phyloP scores from a whole-genome alignment of 176 grass and related monocot genomes.

The Phoenix dactylifera region DNA sequence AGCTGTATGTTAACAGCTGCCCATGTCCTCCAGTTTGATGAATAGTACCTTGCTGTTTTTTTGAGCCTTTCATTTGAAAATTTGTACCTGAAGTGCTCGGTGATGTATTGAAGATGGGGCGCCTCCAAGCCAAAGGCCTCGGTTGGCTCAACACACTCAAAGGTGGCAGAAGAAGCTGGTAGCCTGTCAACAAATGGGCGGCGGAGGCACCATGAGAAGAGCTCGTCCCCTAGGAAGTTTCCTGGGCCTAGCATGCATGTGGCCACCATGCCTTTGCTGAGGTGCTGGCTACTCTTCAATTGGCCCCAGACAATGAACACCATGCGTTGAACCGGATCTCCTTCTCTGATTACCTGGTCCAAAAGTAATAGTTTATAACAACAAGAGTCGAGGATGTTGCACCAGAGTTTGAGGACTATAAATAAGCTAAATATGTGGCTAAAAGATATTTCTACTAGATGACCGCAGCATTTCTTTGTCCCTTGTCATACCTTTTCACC shows the following conservation, averaged over 20 bases:
- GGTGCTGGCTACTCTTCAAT: conserved; percentile 64
- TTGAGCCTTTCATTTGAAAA: conserved; percentile 92
- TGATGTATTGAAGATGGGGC: conserved; percentile 79
- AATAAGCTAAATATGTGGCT: too few species aligned
- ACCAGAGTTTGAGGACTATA: too few species aligned
- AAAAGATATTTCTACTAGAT: too few species aligned
- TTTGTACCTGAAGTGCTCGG: conserved; percentile 92
- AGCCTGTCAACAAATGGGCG: conserved; percentile 63
- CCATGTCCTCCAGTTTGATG: conserved; percentile 94
- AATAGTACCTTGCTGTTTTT: conserved; percentile 78
- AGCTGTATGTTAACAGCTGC: conserved; percentile 93
- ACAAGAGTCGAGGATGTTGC: too few species aligned
- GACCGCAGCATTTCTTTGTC: background rate
- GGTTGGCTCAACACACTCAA: conserved; percentile 65
- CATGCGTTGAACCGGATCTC: conserved; percentile 90
- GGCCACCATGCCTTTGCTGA: conserved; percentile 70
- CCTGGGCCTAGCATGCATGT: conserved; percentile 55
- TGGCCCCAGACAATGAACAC: conserved; percentile 77
- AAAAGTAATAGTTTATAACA: background rate
- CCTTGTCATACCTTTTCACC: conserved; percentile 54
- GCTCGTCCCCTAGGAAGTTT: conserved; percentile 93
- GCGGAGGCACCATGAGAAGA: conserved; percentile 88
- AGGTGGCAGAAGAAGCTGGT: conserved; percentile 69
- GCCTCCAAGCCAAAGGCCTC: conserved; percentile 74
- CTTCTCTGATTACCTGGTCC: conserved; percentile 73